These are phyloP conservation scores for Neolentinus lepideus DNA, from an alignment of 1,284 basidiomycete genomes.

Conservation along the genomic window DNA sequence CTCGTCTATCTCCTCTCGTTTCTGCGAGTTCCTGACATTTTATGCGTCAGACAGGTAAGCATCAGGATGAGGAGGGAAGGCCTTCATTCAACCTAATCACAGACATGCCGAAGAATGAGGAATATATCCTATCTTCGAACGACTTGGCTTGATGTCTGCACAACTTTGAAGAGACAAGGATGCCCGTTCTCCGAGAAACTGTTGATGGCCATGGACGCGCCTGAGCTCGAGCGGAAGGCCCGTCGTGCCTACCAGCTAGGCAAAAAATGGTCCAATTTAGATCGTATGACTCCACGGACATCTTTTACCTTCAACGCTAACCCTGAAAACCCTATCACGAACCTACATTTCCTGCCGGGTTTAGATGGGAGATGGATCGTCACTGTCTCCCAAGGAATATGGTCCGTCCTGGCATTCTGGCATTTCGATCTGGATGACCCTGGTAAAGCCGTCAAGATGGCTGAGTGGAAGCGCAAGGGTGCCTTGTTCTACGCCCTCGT, in stretches of 20 bases:
- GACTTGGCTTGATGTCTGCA: slow-evolving; percentile 49
- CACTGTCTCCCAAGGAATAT: slow-evolving; percentile 50
- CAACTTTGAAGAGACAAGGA: slow-evolving; percentile 29
- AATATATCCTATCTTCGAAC: slow-evolving; percentile 34
- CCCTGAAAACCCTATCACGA: slow-evolving; percentile 35
- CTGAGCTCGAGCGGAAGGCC: slow-evolving; percentile 37
- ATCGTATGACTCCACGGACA: slow-evolving; percentile 16
- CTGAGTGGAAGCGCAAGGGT: slow-evolving; percentile 46
- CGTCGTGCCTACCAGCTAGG: slow-evolving; percentile 35
- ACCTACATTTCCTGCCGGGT: slow-evolving; percentile 44
- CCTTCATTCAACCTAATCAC: background rate
- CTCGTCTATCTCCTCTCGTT: slow-evolving; percentile 39
- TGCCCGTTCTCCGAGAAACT: slow-evolving; percentile 37
- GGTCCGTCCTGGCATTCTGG: slow-evolving; percentile 49
- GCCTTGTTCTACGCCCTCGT: slow-evolving; percentile 42
- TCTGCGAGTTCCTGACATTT: slow-evolving; percentile 38
- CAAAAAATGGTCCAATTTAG: slow-evolving; percentile 34
- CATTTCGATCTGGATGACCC: slow-evolving; percentile 22
- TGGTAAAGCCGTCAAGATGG: slow-evolving; percentile 18
- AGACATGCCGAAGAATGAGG: slow-evolving; percentile 45
- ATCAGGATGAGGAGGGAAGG: background rate
- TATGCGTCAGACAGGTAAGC: slow-evolving; percentile 39
- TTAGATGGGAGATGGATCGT: slow-evolving; percentile 34
- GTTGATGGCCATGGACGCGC: slow-evolving; percentile 22
- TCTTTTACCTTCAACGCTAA: slow-evolving; percentile 17